These are phyloP conservation scores for Chaetomiaceae sp. DNA, from an alignment of 2,329 filamentous ascomycete genomes.

Conservation along the genomic window DNA sequence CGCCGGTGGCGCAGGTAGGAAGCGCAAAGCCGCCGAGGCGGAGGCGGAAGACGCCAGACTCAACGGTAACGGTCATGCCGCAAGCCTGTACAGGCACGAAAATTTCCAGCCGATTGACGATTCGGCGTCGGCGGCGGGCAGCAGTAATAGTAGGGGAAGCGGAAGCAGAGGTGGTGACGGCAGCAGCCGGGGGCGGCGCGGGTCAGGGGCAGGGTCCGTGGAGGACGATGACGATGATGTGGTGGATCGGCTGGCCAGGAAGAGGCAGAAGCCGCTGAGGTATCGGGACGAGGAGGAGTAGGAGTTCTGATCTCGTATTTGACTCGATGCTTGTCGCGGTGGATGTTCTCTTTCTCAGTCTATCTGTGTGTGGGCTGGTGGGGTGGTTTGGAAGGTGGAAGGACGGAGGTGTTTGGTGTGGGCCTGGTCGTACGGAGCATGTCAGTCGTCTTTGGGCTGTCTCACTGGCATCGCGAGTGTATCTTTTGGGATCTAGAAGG, in stretches of 20 bases:
- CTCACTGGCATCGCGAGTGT: neutral
- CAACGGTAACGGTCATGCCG: neutral
- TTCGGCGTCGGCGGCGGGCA: neutral
- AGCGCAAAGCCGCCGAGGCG: slow-evolving; percentile 18
- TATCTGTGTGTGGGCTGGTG: no score
- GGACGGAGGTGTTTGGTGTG: neutral
- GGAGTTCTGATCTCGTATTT: slow-evolving; percentile 2
- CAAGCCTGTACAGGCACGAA: slow-evolving; percentile 12
- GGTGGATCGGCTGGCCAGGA: slow-evolving; percentile 19
- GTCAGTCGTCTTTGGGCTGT: neutral
- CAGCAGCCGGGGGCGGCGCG: neutral
- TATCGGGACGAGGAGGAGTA: slow-evolving; percentile 23
- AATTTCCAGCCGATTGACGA: slow-evolving; percentile 21
- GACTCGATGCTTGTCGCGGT: no score
- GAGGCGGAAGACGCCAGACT: slow-evolving; percentile 7
- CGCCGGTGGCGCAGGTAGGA: slow-evolving; percentile 3
- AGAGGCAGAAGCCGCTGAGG: slow-evolving; percentile 24
- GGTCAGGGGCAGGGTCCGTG: neutral
- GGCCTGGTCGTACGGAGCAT: neutral
- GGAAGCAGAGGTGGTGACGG: neutral
- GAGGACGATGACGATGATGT: slow-evolving; percentile 12
- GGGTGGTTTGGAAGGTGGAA: neutral
- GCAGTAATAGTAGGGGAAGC: neutral
- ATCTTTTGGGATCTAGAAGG: neutral
- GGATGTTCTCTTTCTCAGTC: no score